Evolutionary conservation across 2,329 filamentous ascomycete species (phyloP), one percentile per base, ranked within the genome.

Genomic region (Cladophialophora immunda): DNA sequence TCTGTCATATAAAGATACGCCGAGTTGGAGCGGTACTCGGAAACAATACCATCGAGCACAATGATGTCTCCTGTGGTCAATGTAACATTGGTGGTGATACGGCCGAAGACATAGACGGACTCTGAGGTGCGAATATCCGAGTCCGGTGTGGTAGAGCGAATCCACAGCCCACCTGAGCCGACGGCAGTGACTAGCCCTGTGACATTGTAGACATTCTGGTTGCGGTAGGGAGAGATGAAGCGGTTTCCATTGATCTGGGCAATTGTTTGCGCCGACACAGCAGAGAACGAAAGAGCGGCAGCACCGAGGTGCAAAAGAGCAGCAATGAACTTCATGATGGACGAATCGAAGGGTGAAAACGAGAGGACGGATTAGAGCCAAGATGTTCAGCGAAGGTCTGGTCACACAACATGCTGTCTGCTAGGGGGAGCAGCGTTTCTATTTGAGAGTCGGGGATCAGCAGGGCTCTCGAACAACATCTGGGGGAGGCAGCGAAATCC

Each of bases 151-250:
- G 84, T 85, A 1, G 89, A 90, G 52, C 87, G 86, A 19, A 92
- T 80, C 81, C 85, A 92, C 74, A 92, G 82, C 13, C 90, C 90
- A 66, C 81, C 82, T 15, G 84, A 82, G 0, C 85, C 83, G 73
- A 87, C 88, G 36, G 89, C 90, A 19, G 88, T 89, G 17, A 92
- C 83, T 11, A 91, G 78, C 41, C 90, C 90, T 36, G 84, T 83
- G 64, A 92, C 82, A 64, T 85, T 85, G 25, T 82, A 83, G 58
- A 91, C 85, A 6, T 78, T 78, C 74, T 87, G 78, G 57, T 85
- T 85, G 8, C 81, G 81, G 75, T 86, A 86, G 0, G 88, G 84
- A 17, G 90, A 92, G 56, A 90, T 76, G 77, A 86, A 92, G 25
- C 78, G 82, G 73, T 87, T 83, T 70, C 89, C 89, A 71, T 90